A percentile compares a stretch with the other conserved stretches of the same genome.
These are phyloP conservation scores for Ophiostoma quercus DNA, from an alignment of 2,329 filamentous ascomycete species.

Conservation along the genomic window DNA sequence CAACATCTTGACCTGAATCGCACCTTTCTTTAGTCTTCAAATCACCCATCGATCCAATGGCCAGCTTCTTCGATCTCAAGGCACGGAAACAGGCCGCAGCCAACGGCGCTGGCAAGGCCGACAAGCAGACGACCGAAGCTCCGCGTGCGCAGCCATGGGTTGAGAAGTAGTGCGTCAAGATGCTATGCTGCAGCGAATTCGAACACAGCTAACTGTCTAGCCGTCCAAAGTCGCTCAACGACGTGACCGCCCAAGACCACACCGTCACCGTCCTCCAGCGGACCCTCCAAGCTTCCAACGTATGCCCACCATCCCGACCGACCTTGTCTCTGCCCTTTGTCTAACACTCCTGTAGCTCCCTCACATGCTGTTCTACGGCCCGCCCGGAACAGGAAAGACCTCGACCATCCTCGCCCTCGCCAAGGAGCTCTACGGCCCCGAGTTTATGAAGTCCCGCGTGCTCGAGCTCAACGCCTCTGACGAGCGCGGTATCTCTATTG, in stretches of 20 bases:
- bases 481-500: slow-evolving; percentile 94
- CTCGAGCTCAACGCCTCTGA: slow-evolving; percentile 98
- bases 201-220: slow-evolving; percentile 46
- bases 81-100: slow-evolving; percentile 74
- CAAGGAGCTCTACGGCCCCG: slow-evolving; percentile 94
- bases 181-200: not conserved
- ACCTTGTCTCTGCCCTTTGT: not conserved
- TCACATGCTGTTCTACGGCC: slow-evolving; percentile 99
- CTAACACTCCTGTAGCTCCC: slow-evolving; percentile 58
- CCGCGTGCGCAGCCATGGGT: slow-evolving; percentile 85
- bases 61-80: slow-evolving; percentile 93
- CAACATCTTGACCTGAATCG: not conserved
- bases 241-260: slow-evolving; percentile 97
- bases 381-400: slow-evolving; percentile 95
- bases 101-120: slow-evolving; percentile 59
- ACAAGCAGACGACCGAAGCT: slow-evolving; percentile 57
- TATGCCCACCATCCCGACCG: slow-evolving; percentile 35
- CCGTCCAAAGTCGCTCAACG: slow-evolving; percentile 85
- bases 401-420: slow-evolving; percentile 95
- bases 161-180: slow-evolving; percentile 79
- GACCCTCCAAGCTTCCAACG: slow-evolving; percentile 90
- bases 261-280: slow-evolving; percentile 88
- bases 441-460: slow-evolving; percentile 88
- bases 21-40: not conserved
- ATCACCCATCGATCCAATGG: slow-evolving; percentile 49